Evolutionary conservation across 805 yeast species (phyloP), one percentile per base, ranked within the genome.

Genomic region (Lipomyces chichibuensis): DNA sequence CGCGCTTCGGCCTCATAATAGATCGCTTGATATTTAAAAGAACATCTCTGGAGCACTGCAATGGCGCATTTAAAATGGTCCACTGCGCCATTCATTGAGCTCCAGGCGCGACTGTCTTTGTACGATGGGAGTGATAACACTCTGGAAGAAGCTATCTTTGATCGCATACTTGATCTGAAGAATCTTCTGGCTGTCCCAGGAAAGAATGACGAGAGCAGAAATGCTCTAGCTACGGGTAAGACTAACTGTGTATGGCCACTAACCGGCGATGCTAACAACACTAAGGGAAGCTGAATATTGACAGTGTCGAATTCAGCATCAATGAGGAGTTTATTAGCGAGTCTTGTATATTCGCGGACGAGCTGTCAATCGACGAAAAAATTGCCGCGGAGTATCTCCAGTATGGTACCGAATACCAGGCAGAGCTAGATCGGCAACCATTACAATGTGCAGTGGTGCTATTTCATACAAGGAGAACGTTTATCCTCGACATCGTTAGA

Each of bases 361-460:
- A 86, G 51, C 81, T 94, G 62, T 81, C 90, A 60, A 80, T 94
- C 61, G 96, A 94, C 77, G 98, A 94, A 75, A 62, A 90, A 35
- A 81, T 84, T 2, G 84, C 91, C 1, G 95, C 96, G 0, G 90
- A 92, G 74, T 75, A 91, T 33, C 81, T 93, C 2, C 84, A 79
- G 60, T 76, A 77, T 67, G 84, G 92, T 2, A 74, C 79, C 23
- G 75, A 76, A 29, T 79, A 73, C 62, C 76, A 73, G 67, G 78
- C 74, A 72, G 79, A 78, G 11, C 80, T 84, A 1, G 80, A 75
- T 55, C 66, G 80, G 51, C 66, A 73, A 32, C 75, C 77, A 1
- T 66, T 74, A 51, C 75, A 75, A 69, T 68, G 79, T 25, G 97
- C 95, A 0, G 84, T 87, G 66, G 84, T 89, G 5, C 82, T 86